Percentiles rank a stretch among this genome's conserved stretches.
Evolutionary conservation across 495 filamentous ascomycete species (phyloP).

Genomic region (Neurospora intermedia): DNA sequence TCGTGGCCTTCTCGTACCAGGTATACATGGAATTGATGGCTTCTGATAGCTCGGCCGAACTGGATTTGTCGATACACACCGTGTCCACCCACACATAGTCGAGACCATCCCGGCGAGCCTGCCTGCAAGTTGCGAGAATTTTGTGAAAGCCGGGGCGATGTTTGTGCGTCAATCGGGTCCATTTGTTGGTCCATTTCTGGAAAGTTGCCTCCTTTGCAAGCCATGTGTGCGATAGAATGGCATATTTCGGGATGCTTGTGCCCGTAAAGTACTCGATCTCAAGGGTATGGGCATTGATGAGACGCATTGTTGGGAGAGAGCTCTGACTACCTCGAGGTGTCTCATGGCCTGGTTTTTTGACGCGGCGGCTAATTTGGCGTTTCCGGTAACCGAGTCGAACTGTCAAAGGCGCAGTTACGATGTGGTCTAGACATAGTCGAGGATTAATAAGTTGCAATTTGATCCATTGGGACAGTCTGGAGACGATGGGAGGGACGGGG

Average conservation of each 20-base stretch:
- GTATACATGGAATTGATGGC: conserved; percentile 34
- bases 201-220: conserved; percentile 20
- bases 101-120: conserved; percentile 7
- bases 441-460: neutral
- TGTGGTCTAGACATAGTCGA: neutral
- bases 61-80: conserved; percentile 35
- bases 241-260: conserved; percentile 16
- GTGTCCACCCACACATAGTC: conserved; percentile 30
- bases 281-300: conserved; percentile 20
- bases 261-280: conserved; percentile 22
- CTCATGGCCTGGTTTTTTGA: neutral
- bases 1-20: conserved; percentile 25
- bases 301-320: conserved; percentile 13
- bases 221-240: conserved; percentile 31
- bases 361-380: neutral
- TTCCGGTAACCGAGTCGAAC: neutral
- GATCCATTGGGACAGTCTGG: neutral
- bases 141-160: conserved; percentile 22
- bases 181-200: conserved; percentile 15
- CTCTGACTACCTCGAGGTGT: neutral
- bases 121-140: conserved; percentile 11
- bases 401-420: neutral
- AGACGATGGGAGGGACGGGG: neutral
- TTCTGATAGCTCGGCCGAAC: conserved; percentile 33
- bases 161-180: conserved; percentile 9